Evolutionary conservation across 2,329 filamentous ascomycete species (phyloP).

Genomic region (Colletotrichum australisinense): DNA sequence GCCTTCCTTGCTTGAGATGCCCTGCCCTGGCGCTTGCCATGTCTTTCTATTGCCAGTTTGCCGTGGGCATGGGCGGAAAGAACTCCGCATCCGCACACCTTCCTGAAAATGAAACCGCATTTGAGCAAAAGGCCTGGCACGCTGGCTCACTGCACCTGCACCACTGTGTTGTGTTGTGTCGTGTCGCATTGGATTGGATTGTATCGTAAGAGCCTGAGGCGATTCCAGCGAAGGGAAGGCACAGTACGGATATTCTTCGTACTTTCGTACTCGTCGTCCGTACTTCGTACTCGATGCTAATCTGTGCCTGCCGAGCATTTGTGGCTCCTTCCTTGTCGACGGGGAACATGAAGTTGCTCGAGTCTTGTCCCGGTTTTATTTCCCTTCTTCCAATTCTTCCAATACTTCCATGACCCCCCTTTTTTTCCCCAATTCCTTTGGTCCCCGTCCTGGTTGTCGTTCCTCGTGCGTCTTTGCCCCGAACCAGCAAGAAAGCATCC

Average conservation of each 20-base stretch:
- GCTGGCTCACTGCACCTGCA: constrained; percentile 20
- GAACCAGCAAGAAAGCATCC: constrained; percentile 16
- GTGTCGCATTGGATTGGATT: constrained; percentile 5
- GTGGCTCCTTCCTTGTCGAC: constrained; percentile 9
- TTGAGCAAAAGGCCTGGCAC: constrained; percentile 11
- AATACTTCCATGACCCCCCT: constrained; percentile 10
- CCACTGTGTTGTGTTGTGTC: constrained; percentile 21
- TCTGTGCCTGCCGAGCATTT: constrained; percentile 23
- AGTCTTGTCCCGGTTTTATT: not conserved
- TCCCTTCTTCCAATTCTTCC: constrained; percentile 12
- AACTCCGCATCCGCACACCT: constrained; percentile 29
- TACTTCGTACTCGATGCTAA: not conserved
- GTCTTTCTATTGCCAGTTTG: not conserved
- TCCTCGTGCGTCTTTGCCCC: constrained; percentile 27
- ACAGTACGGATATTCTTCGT: not conserved
- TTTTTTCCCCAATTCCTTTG: constrained; percentile 6
- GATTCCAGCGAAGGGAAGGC: not conserved
- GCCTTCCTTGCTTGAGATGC: not conserved
- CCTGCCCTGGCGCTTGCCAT: not conserved
- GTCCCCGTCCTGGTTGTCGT: constrained; percentile 4
- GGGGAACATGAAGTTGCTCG: not conserved
- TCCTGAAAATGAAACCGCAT: constrained; percentile 29
- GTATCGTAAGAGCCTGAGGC: not conserved
- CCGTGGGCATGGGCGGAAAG: constrained; percentile 9
- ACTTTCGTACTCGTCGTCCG: not conserved